Evolutionary conservation across 495 filamentous ascomycete species (phyloP).

Genomic region (Clohesyomyces aquaticus): DNA sequence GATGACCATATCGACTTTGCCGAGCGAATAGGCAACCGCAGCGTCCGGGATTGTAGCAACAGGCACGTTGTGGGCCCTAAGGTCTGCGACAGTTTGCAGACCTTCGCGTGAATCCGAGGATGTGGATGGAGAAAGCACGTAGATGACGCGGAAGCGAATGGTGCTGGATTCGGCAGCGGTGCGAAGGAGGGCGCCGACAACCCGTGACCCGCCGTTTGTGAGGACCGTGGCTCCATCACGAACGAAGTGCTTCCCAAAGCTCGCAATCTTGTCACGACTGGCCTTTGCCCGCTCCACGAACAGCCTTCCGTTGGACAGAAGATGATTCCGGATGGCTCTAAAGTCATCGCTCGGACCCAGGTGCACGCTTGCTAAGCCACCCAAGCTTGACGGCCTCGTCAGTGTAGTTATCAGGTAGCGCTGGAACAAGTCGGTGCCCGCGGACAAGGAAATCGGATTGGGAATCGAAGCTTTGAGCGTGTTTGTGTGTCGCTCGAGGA

Average conservation of each 20-base stretch:
- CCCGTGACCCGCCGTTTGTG: slow-evolving; percentile 83
- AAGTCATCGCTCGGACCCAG: slow-evolving; percentile 68
- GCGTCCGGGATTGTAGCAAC: slow-evolving; percentile 82
- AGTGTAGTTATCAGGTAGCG: slow-evolving; percentile 81
- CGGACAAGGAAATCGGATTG: slow-evolving; percentile 88
- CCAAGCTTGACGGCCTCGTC: slow-evolving; percentile 54
- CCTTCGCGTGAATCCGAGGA: slow-evolving; percentile 56
- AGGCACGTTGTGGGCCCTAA: slow-evolving; percentile 73
- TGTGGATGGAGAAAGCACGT: slow-evolving; percentile 57
- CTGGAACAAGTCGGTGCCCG: slow-evolving; percentile 94
- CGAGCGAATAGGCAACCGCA: slow-evolving; percentile 83
- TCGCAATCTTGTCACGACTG: slow-evolving; percentile 78
- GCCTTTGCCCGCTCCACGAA: slow-evolving; percentile 89
- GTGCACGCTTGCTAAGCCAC: neutral
- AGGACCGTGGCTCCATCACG: slow-evolving; percentile 76
- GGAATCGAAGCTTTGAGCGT: slow-evolving; percentile 73
- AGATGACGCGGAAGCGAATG: slow-evolving; percentile 81
- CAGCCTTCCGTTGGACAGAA: slow-evolving; percentile 79
- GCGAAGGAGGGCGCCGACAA: slow-evolving; percentile 74
- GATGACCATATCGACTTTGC: slow-evolving; percentile 78
- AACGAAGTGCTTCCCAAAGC: slow-evolving; percentile 75
- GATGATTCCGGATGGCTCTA: slow-evolving; percentile 75
- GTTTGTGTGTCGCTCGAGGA: slow-evolving; percentile 72
- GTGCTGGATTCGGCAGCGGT: slow-evolving; percentile 69
- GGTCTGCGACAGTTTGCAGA: slow-evolving; percentile 63